Percentiles rank a stretch among this genome's conserved stretches.
Evolutionary conservation across 2,329 filamentous ascomycete genomes (phyloP).

Genomic region (Westerdykella ornata): DNA sequence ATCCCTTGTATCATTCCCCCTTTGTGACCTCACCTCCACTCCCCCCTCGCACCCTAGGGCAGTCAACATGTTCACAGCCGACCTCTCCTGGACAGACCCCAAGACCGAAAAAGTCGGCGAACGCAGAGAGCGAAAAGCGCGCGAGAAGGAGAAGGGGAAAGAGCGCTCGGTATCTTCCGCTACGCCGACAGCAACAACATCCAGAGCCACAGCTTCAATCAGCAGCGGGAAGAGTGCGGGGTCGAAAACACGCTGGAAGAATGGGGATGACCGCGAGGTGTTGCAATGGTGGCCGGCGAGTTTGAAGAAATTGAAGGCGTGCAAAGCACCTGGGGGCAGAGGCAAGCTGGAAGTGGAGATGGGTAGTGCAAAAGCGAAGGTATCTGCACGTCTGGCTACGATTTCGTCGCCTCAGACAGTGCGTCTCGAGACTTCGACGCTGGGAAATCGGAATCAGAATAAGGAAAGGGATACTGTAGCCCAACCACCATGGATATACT

Average conservation of each 20-base stretch:
- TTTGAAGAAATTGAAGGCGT: constrained; percentile 27
- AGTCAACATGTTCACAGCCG: constrained; percentile 33
- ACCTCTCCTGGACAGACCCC: constrained; percentile 33
- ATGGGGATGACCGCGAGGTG: constrained; percentile 17
- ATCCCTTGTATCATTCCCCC: too few species aligned
- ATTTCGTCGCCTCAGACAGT: constrained; percentile 7
- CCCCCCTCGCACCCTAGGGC: too few species aligned
- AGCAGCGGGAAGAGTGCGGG: constrained; percentile 9
- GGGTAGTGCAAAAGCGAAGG: not conserved
- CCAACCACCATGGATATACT: constrained; percentile 28
- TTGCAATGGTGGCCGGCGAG: constrained; percentile 28
- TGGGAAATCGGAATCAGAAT: too few species aligned
- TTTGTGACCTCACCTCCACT: too few species aligned
- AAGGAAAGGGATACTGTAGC: constrained; percentile 17
- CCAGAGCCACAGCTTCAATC: constrained; percentile 13
- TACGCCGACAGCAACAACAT: too few species aligned
- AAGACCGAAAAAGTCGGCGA: constrained; percentile 35
- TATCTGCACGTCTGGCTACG: constrained; percentile 1
- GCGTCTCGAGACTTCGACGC: constrained; percentile 4
- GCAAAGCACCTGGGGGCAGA: constrained; percentile 6
- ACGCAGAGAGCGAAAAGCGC: constrained; percentile 30
- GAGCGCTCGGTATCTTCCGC: constrained; percentile 19
- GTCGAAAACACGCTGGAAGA: constrained; percentile 20
- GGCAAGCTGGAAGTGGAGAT: not conserved
- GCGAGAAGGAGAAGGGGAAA: too few species aligned